phyloP scores from a whole-genome alignment of 2,329 filamentous ascomycete species.

The Colletotrichum shisoi region DNA sequence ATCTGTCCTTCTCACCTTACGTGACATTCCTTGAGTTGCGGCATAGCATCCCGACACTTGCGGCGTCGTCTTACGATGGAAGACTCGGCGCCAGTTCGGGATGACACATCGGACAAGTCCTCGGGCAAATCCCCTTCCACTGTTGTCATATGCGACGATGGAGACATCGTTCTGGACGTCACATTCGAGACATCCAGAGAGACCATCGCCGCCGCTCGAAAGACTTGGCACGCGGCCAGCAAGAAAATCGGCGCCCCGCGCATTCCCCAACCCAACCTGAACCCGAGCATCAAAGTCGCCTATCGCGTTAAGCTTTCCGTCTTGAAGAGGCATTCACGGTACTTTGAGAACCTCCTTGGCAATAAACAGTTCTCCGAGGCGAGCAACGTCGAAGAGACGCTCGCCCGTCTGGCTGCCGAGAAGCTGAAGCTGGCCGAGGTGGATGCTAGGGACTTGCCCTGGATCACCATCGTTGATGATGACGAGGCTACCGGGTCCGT shows the following conservation, averaged over 20 bases:
- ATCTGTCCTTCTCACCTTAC: slow-evolving; percentile 2
- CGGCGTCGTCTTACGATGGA: slow-evolving; percentile 40
- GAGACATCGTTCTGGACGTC: slow-evolving; percentile 72
- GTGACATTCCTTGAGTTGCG: slow-evolving; percentile 24
- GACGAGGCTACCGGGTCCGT: slow-evolving; percentile 71
- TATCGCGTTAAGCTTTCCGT: slow-evolving; percentile 68
- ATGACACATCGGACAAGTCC: slow-evolving; percentile 40
- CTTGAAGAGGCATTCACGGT: slow-evolving; percentile 70
- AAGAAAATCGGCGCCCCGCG: slow-evolving; percentile 45
- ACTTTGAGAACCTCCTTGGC: slow-evolving; percentile 73
- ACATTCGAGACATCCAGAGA: slow-evolving; percentile 67
- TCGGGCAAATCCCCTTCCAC: slow-evolving; percentile 48
- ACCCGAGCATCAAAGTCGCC: slow-evolving; percentile 52
- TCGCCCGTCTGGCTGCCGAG: slow-evolving; percentile 58
- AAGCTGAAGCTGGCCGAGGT: slow-evolving; percentile 60
- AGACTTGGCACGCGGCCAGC: slow-evolving; percentile 47
- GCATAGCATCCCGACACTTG: slow-evolving; percentile 16
- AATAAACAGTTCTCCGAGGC: slow-evolving; percentile 71
- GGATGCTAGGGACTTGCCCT: slow-evolving; percentile 64
- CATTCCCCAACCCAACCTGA: slow-evolving; percentile 46
- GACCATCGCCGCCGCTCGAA: slow-evolving; percentile 58
- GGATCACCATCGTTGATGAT: slow-evolving; percentile 70
- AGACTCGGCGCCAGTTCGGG: slow-evolving; percentile 41
- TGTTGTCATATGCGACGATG: slow-evolving; percentile 62
- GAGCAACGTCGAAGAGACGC: slow-evolving; percentile 59